phyloP scores from a whole-genome alignment of 495 filamentous ascomycete genomes.

The Hyaloscypha variabilis region DNA sequence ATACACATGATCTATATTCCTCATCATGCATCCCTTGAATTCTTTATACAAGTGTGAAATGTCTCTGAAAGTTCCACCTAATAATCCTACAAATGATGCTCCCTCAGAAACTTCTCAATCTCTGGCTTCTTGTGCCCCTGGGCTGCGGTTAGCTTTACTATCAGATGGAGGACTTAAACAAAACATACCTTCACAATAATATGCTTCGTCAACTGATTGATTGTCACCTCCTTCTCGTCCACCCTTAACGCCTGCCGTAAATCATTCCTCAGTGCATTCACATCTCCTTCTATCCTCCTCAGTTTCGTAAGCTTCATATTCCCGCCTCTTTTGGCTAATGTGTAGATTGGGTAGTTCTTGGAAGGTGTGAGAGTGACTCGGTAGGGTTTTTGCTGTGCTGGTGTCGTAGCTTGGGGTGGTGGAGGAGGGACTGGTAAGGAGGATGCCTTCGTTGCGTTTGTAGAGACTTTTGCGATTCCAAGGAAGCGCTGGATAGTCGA shows the following conservation, averaged over 20 bases:
- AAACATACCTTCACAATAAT: conserved; percentile 63
- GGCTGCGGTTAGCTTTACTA: neutral
- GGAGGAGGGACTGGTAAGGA: conserved; percentile 6
- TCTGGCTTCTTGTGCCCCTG: conserved; percentile 38
- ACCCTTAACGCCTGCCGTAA: conserved; percentile 48
- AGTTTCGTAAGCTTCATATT: conserved; percentile 75
- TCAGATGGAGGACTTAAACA: neutral
- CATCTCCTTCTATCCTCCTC: conserved; percentile 76
- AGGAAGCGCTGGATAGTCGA: conserved; percentile 43
- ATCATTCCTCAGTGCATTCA: conserved; percentile 53
- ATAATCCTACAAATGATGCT: conserved; percentile 21
- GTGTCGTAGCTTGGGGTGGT: neutral
- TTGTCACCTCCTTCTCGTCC: conserved; percentile 44
- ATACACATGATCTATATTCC: conserved; percentile 19
- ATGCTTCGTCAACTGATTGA: conserved; percentile 65
- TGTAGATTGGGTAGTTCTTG: conserved; percentile 80
- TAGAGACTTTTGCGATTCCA: conserved; percentile 31
- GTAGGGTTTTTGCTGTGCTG: conserved; percentile 55
- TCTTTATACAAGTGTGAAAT: neutral
- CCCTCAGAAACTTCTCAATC: conserved; percentile 37
- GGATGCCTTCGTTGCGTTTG: conserved; percentile 10
- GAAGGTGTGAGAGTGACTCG: conserved; percentile 70
- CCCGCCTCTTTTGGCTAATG: conserved; percentile 71
- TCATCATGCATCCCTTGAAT: neutral
- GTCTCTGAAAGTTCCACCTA: neutral